Conservation (phyloP, 2,329 filamentous ascomycete genomes). For the Colletotrichum paranaense region DNA sequence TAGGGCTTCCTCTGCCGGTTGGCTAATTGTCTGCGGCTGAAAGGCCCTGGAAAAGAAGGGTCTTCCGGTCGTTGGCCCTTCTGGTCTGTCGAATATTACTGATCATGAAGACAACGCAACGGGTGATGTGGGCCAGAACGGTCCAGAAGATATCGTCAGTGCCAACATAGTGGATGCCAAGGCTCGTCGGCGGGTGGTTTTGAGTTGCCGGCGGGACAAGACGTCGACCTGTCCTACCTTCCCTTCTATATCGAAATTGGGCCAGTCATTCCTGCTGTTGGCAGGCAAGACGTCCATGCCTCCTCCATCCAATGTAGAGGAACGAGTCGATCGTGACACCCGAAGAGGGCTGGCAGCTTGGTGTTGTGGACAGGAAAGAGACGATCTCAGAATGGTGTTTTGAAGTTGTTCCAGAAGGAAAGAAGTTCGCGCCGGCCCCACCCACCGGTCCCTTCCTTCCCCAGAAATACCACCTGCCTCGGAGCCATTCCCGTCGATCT, state of each 20-base stretch:
- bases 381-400: constrained; percentile 20
- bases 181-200: background rate
- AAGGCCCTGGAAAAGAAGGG: background rate
- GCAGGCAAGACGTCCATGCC: background rate
- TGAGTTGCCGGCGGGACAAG: background rate
- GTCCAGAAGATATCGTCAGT: background rate
- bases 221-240: background rate
- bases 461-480: constrained; percentile 4
- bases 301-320: background rate
- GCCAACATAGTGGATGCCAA: background rate
- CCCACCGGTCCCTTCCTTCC: constrained; percentile 23
- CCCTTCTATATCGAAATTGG: background rate
- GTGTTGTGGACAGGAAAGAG: constrained; percentile 14
- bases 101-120: background rate
- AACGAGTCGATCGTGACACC: constrained; percentile 12
- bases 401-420: constrained; percentile 31
- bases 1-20: background rate
- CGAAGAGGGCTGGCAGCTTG: constrained; percentile 3
- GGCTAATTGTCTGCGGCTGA: background rate
- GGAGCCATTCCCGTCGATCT: constrained; percentile 24
- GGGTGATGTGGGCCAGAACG: background rate
- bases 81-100: background rate
- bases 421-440: constrained; percentile 26
- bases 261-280: background rate
- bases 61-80: background rate